Base-by-base conservation (phyloP, 208 protist species). In the Acanthamoeba triangularis region DNA sequence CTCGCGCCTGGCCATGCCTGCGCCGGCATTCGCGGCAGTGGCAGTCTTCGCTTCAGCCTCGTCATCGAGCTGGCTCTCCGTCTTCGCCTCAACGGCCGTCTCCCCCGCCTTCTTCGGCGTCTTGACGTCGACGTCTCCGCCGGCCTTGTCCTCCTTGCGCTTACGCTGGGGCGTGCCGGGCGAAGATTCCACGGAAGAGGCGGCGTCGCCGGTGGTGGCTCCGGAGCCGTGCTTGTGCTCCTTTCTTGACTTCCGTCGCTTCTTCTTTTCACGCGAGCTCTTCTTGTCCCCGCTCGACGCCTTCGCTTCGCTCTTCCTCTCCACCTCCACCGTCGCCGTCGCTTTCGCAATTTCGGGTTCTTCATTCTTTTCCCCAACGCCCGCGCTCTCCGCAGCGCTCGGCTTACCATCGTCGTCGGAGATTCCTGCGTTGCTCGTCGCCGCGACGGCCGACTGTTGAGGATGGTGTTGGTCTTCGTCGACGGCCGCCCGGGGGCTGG, bases 161-260 rank as follows among this genome's bases (percentile, higher is more conserved):
- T 80, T 80, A 23, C 72, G 72, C 16, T 80, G 72, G 6, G 72
- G 72, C 72, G 72, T 80, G 41, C 35, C 72, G 16, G 72, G 72
- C 2, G 72, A 80, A 20, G 72, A 41, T 41, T 80, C 72, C 35
- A 23, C 72, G 20, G 33, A 23, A 5, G 72, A 49, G 20, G 14
- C 30, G 2, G 11, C 72, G 18, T 8, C 72, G 3, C 30, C 37
- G 11, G 33, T 23, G 35, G 47, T 80, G 37, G n/a, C n/a, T n/a
- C n/a, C n/a, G n/a, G n/a, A n/a, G n/a, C n/a, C n/a, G n/a, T n/a
- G n/a, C n/a, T n/a, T n/a, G n/a, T n/a, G n/a, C n/a, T 80, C 72
- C 35, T 80, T 80, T 35, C 49, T 80, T 8, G 35, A 2, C 41
- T 41, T 52, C 8, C n/a, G 3, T 11, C 67, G 67, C 67, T 80